Percentiles rank a stretch among this genome's conserved stretches.
These are phyloP conservation scores for Scutellaria barbata DNA, from an alignment of 257 asterid genomes.

Conservation along the genomic window DNA sequence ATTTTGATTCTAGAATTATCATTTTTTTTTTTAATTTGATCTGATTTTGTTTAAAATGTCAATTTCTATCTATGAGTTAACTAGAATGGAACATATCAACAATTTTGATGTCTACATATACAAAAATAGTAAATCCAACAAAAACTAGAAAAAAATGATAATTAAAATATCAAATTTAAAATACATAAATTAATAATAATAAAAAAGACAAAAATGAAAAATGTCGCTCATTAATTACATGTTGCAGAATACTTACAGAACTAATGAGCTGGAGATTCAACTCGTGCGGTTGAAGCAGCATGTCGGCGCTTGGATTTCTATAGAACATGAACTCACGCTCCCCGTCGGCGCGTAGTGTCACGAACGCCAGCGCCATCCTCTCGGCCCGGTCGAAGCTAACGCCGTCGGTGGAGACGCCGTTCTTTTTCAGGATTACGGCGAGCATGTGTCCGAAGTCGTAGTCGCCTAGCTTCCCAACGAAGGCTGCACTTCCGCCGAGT, in stretches of 20 bases:
- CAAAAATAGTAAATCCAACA: too few relatives aligned
- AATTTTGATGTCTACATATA: too few relatives aligned
- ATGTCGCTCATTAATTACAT: not conserved
- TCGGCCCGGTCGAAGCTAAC: constrained; percentile 62
- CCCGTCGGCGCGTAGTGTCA: constrained; percentile 77
- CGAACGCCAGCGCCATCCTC: constrained; percentile 72
- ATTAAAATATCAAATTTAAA: too few relatives aligned
- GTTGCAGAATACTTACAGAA: constrained; percentile 51
- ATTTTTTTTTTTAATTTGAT: too few relatives aligned
- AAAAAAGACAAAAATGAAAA: not conserved
- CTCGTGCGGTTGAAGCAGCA: constrained; percentile 66
- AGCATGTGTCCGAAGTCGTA: constrained; percentile 71
- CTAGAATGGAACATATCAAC: too few relatives aligned
- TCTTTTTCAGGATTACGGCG: constrained; percentile 62
- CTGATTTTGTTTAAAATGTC: too few relatives aligned
- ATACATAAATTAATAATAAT: too few relatives aligned
- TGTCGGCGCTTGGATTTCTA: constrained; percentile 82
- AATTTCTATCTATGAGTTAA: too few relatives aligned
- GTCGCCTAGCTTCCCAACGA: constrained; percentile 65
- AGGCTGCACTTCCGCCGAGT: constrained; percentile 67
- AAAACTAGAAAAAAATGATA: too few relatives aligned
- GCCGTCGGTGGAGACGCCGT: constrained; percentile 62
- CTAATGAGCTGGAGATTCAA: constrained; percentile 69
- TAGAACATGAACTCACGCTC: constrained; percentile 87
- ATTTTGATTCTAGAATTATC: too few relatives aligned